Conservation (phyloP, 2,329 filamentous ascomycete species). For the Didymellaceae sp. region DNA sequence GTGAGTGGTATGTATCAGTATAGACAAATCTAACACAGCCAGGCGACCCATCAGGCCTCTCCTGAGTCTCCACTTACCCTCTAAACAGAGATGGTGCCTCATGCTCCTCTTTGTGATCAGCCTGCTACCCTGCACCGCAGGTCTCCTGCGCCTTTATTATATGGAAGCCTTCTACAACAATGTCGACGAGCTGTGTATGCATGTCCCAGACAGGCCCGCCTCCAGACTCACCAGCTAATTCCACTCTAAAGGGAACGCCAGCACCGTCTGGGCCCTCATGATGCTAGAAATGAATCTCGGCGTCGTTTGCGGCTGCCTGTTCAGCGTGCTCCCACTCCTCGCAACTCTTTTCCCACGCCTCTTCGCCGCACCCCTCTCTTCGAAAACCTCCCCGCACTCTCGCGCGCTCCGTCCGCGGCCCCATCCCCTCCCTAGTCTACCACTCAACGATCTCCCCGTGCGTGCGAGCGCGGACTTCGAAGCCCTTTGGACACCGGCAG, state of each 20-base stretch:
- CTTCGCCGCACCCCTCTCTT: conserved; percentile 19
- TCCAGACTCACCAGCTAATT: neutral
- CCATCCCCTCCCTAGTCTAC: too few species aligned
- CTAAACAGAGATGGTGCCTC: conserved; percentile 37
- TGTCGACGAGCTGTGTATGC: conserved; percentile 35
- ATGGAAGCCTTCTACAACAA: conserved; percentile 35
- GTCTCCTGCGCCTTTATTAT: conserved; percentile 37
- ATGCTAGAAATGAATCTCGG: conserved; percentile 39
- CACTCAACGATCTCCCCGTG: too few species aligned
- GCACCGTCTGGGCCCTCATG: conserved; percentile 30
- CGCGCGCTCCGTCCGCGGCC: neutral
- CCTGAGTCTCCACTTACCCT: conserved; percentile 35
- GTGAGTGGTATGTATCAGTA: conserved; percentile 7
- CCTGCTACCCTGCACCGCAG: conserved; percentile 36
- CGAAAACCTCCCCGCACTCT: neutral
- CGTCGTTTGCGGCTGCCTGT: conserved; percentile 42
- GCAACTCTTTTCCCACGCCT: conserved; percentile 33
- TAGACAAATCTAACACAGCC: neutral
- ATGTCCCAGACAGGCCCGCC: neutral
- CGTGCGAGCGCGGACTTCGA: neutral
- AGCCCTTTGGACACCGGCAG: conserved; percentile 4
- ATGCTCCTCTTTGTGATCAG: conserved; percentile 37
- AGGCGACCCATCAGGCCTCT: conserved; percentile 39
- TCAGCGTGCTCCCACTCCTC: conserved; percentile 43
- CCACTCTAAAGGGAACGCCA: conserved; percentile 29